These are phyloP conservation scores for Patellifolia procumbens DNA, from an alignment of 179 eudicot species.

Conservation along the genomic window DNA sequence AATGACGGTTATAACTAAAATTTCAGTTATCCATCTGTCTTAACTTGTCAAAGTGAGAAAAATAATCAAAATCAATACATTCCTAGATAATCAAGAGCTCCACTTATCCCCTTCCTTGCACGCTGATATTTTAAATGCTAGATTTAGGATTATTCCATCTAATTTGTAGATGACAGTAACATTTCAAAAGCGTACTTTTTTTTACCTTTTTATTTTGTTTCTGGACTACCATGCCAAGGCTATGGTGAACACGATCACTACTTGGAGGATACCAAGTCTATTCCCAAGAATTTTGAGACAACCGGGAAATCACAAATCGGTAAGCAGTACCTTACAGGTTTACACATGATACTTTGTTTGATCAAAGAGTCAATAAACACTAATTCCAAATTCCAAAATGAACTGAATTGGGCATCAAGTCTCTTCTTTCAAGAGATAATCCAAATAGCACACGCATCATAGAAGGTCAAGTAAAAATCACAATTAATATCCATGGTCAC, in stretches of 20 bases:
- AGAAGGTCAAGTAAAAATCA: not conserved
- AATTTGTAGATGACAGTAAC: not conserved
- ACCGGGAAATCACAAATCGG: not conserved
- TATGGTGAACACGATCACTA: no score
- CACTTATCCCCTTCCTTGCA: no score
- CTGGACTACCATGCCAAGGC: not conserved
- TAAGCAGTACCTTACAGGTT: no score
- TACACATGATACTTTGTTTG: not conserved
- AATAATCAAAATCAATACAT: no score
- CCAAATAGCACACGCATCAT: not conserved
- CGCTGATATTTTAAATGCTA: not conserved
- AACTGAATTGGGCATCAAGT: not conserved
- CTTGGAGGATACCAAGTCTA: no score
- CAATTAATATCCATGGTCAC: not conserved
- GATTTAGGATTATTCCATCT: not conserved
- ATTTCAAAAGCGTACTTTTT: not conserved
- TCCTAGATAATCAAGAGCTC: no score
- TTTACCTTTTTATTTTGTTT: not conserved
- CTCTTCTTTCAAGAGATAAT: not conserved
- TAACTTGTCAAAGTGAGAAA: no score
- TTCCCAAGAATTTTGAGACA: not conserved
- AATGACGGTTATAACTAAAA: no score
- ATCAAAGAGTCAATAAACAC: not conserved
- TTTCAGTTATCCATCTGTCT: no score
- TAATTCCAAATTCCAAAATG: not conserved